phyloP scores from a whole-genome alignment of 2,329 filamentous ascomycete genomes.

The Phymatotrichopsis omnivora region DNA sequence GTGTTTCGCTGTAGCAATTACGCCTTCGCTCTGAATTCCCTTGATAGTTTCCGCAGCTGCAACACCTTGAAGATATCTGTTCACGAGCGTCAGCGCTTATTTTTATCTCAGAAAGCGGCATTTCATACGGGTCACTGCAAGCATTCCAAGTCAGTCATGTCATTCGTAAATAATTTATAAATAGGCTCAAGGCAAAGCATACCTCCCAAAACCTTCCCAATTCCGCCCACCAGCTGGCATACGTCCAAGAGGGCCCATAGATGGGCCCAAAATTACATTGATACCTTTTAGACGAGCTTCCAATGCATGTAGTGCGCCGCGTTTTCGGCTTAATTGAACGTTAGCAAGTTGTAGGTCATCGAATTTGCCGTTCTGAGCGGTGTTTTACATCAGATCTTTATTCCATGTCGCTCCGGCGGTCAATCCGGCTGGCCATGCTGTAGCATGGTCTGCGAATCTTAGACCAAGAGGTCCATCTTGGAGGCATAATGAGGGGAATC shows the following conservation, averaged over 20 bases:
- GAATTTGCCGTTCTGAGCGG: no score
- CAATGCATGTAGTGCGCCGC: constrained; percentile 41
- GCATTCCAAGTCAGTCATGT: constrained; percentile 40
- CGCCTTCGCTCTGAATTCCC: constrained; percentile 43
- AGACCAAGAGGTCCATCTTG: constrained; percentile 46
- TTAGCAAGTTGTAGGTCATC: no score
- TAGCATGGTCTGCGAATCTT: constrained; percentile 43
- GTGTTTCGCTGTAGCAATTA: constrained; percentile 49
- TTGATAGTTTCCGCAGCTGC: constrained; percentile 36
- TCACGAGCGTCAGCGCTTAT: no score
- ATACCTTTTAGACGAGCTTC: constrained; percentile 44
- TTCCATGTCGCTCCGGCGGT: constrained; percentile 48
- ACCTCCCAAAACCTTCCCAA: constrained; percentile 51
- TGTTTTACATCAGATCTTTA: constrained; percentile 43
- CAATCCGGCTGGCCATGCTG: constrained; percentile 45
- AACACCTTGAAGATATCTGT: constrained; percentile 43
- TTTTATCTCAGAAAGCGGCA: neutral
- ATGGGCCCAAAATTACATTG: constrained; percentile 43
- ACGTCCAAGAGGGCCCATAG: constrained; percentile 52
- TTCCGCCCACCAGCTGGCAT: constrained; percentile 53
- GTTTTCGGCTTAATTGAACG: constrained; percentile 11
- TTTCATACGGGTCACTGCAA: constrained; percentile 36
- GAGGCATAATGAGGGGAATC: constrained; percentile 44
- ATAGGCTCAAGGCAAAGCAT: no score
- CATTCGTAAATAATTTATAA: constrained; percentile 39